Evolutionary conservation across 257 asterid species (phyloP).

Genomic region (Plantago elongata): DNA sequence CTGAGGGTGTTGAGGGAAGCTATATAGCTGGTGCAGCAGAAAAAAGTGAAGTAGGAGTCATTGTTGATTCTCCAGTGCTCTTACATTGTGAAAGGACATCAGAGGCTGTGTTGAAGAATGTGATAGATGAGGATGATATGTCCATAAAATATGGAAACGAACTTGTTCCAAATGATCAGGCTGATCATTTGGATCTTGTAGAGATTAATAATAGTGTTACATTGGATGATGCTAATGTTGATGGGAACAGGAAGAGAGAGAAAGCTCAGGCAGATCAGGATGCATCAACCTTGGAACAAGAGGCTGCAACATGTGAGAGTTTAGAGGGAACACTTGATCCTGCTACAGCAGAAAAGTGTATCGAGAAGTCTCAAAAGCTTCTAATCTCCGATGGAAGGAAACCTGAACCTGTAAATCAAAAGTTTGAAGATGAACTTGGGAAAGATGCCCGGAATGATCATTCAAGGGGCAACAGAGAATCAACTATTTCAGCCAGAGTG

Average conservation of each 20-base stretch:
- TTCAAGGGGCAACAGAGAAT: background rate
- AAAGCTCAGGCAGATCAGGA: background rate
- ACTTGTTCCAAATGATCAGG: constrained; percentile 14
- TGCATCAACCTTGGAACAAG: no score
- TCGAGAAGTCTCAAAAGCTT: no score
- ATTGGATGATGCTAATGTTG: background rate
- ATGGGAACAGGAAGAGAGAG: background rate
- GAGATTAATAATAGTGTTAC: background rate
- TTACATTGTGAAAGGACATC: constrained; percentile 18
- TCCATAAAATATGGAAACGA: constrained; percentile 18
- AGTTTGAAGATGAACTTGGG: no score
- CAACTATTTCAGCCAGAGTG: no score
- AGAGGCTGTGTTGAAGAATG: constrained; percentile 13
- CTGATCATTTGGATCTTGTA: background rate
- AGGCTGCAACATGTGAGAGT: no score
- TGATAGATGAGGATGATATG: constrained; percentile 8
- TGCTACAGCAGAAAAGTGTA: no score
- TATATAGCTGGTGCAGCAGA: constrained; percentile 17
- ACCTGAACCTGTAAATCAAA: no score
- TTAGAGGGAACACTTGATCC: background rate
- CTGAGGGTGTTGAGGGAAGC: background rate
- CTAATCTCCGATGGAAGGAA: background rate
- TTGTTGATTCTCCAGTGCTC: no score
- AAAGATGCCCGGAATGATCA: no score
- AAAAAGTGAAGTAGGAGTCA: constrained; percentile 18